These are phyloP conservation scores for Xylaria arbuscula DNA, from an alignment of 2,329 filamentous ascomycete genomes.

Conservation along the genomic window DNA sequence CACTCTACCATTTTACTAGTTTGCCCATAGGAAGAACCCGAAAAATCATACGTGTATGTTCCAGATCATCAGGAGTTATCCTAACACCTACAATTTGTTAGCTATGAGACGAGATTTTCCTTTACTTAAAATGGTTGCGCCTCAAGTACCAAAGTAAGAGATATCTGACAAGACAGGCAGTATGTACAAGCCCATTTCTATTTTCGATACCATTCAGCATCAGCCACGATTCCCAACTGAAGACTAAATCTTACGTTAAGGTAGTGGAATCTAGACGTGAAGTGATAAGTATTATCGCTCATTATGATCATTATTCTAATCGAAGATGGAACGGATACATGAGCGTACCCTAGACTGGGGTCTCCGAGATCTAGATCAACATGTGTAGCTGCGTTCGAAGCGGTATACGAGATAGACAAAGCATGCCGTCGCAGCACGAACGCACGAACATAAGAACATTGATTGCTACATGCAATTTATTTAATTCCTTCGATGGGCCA, in stretches of 20 bases:
- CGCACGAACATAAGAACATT: slow-evolving; percentile 36
- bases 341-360: background rate
- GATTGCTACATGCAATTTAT: slow-evolving; percentile 42
- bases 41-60: too few relatives aligned
- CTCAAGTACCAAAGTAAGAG: background rate
- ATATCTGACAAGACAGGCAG: background rate
- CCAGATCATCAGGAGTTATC: too few relatives aligned
- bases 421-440: too few relatives aligned
- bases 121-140: background rate
- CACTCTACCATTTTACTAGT: too few relatives aligned
- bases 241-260: background rate
- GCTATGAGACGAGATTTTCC: background rate
- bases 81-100: background rate
- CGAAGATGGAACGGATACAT: background rate
- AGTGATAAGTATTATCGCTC: background rate
- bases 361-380: slow-evolving; percentile 6
- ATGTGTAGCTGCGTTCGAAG: slow-evolving; percentile 39
- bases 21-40: too few relatives aligned
- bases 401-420: slow-evolving; percentile 39
- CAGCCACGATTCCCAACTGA: background rate
- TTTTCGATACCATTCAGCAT: background rate
- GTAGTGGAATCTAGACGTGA: background rate
- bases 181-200: background rate
- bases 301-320: background rate
- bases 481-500: slow-evolving; percentile 41